These are phyloP conservation scores for Eucalyptus camaldulensis DNA, from an alignment of 345 rosid genomes.

Conservation along the genomic window DNA sequence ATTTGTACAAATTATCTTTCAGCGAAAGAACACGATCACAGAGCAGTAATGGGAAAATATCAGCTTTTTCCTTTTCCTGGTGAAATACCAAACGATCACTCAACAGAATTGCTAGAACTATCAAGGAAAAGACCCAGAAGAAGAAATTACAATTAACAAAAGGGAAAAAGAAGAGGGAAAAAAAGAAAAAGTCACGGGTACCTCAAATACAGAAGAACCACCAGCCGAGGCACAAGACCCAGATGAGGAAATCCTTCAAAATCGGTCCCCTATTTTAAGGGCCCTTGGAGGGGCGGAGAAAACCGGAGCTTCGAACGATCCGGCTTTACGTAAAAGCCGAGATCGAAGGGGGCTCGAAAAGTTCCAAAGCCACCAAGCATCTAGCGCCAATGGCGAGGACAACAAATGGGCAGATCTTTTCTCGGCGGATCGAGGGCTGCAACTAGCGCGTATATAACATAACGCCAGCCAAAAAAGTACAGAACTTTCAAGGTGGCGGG, in stretches of 20 bases:
- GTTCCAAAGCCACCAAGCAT: neutral
- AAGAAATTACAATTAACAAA: neutral
- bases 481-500: neutral
- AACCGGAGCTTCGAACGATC: neutral
- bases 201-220: conserved; percentile 20
- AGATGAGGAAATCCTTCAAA: conserved; percentile 9
- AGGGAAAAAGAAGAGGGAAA: neutral
- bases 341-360: neutral
- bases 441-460: neutral
- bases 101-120: neutral
- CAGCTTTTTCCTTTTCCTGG: neutral
- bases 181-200: neutral
- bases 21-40: neutral
- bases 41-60: neutral
- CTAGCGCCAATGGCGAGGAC: neutral
- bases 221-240: conserved; percentile 5
- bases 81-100: neutral
- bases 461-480: neutral
- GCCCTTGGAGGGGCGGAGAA: neutral
- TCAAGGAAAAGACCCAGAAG: neutral
- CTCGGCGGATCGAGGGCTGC: neutral
- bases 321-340: neutral
- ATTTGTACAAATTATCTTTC: neutral
- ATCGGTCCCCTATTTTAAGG: neutral
- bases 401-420: neutral